Evolutionary conservation across 2,329 filamentous ascomycete species (phyloP).

Genomic region (Diaporthe citriasiana): DNA sequence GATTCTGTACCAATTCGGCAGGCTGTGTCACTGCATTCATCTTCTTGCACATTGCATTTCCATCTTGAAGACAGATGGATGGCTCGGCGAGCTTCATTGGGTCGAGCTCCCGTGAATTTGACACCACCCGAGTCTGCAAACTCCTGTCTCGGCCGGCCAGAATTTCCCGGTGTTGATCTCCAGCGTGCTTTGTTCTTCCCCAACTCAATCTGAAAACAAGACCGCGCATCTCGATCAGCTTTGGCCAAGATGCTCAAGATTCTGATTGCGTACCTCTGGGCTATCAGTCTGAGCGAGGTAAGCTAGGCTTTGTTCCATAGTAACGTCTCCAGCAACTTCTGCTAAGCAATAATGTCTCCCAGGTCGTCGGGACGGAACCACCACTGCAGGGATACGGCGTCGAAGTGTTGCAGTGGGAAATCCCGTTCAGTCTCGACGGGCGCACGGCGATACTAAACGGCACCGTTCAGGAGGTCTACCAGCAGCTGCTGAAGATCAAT

Average conservation of each 20-base stretch:
- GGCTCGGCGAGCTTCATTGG: too few species aligned
- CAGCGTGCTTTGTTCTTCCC: too few species aligned
- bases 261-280: not conserved
- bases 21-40: not conserved
- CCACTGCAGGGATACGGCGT: not conserved
- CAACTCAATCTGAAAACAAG: too few species aligned
- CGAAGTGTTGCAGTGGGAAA: conserved; percentile 5
- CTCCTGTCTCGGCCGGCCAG: not conserved
- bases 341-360: accelerated
- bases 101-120: not conserved
- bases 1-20: too few species aligned
- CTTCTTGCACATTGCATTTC: too few species aligned
- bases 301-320: not conserved
- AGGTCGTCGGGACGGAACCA: not conserved
- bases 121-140: not conserved
- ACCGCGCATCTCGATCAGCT: too few species aligned
- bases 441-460: not conserved
- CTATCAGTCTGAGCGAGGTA: not conserved
- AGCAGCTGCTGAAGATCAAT: not conserved
- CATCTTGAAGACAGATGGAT: too few species aligned
- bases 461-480: not conserved
- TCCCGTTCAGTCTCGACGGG: not conserved
- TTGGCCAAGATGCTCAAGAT: not conserved
- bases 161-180: too few species aligned
- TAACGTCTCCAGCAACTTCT: too few species aligned